Base-by-base conservation (phyloP, 495 filamentous ascomycete species). In the Penicillium steckii region DNA sequence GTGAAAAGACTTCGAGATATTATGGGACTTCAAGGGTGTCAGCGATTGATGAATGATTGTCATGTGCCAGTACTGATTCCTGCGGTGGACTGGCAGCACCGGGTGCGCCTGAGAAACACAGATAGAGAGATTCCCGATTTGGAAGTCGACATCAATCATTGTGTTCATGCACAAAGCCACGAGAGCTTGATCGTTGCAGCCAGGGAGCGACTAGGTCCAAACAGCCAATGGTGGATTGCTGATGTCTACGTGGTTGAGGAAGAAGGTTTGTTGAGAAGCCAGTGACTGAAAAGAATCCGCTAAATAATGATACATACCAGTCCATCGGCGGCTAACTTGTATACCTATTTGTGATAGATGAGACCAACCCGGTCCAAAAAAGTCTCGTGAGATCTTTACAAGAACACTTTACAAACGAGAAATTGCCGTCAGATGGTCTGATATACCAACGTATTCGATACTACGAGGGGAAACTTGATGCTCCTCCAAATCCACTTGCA, bases 211-310 rank as follows among this genome's bases (percentile, higher is more conserved):
- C 50, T 53, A 12, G 32, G 30, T 15, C 15, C 10, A 1, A 17
- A 26, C 9, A 46, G 50, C 35, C 46, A 50, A 26, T 58, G 46
- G 50, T 58, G 56, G 56, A 45, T 58, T 23, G 46, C 33, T 8
- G 56, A 58, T 50, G 41, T 58, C 13, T 58, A 58, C 12, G 56
- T 58, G 21, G 50, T 42, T 22, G 42, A 42, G 13, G 17, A 33
- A 19, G 15, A 33, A 50, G 48, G 35, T 40, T 30, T 25, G 48
- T 19, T 35, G 22, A 47, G 4, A 30, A 13, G 19, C 9, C 25
- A 1, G 13, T 25, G 12, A n/a, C n/a, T n/a, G n/a, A n/a, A n/a
- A n/a, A n/a, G n/a, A n/a, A n/a, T n/a, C n/a, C n/a, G n/a, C n/a
- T n/a, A n/a, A n/a, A n/a, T n/a, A n/a, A n/a, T n/a, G n/a, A n/a